A percentile compares a stretch with the other conserved stretches of the same genome.
Conservation (phyloP, 2,329 filamentous ascomycete species). For the Fusarium sp. region DNA sequence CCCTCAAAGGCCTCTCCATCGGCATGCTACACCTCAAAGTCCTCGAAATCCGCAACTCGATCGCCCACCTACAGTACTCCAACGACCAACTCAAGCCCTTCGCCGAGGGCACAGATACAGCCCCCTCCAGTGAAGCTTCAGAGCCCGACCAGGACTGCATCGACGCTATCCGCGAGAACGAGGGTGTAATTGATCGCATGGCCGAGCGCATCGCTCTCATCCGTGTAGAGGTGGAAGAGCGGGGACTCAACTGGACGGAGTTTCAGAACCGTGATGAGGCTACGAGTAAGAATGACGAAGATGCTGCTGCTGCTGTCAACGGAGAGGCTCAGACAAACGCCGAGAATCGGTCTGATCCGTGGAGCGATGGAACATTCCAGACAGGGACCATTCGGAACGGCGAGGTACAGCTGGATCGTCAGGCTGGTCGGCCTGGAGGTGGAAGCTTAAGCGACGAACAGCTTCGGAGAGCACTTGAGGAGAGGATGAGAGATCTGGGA, state of each 20-base stretch:
- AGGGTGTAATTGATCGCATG: conserved; percentile 76
- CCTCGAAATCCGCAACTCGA: conserved; percentile 80
- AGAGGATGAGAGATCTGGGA: conserved; percentile 63
- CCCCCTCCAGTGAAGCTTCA: conserved; percentile 40
- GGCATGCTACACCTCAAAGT: conserved; percentile 79
- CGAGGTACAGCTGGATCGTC: conserved; percentile 60
- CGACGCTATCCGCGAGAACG: conserved; percentile 81
- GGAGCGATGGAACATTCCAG: conserved; percentile 74
- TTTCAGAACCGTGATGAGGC: conserved; percentile 64
- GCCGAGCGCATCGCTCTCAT: conserved; percentile 74
- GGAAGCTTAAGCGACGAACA: conserved; percentile 71
- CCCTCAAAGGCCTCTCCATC: conserved; percentile 75
- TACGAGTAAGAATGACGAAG: conserved; percentile 51
- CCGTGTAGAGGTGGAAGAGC: conserved; percentile 71
- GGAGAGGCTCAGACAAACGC: conserved; percentile 31
- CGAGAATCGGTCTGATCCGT: conserved; percentile 58
- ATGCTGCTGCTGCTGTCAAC: conserved; percentile 32
- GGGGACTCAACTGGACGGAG: conserved; percentile 70
- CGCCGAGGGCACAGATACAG: conserved; percentile 63
- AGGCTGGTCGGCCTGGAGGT: conserved; percentile 50
- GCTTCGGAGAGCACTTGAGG: conserved; percentile 67
- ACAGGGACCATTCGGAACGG: conserved; percentile 68
- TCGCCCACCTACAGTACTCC: conserved; percentile 79
- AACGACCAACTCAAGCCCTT: conserved; percentile 80
- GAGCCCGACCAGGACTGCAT: conserved; percentile 76